Conservation (phyloP, 192 early-diverging fungal species). For the Coemansia sp. region DNA sequence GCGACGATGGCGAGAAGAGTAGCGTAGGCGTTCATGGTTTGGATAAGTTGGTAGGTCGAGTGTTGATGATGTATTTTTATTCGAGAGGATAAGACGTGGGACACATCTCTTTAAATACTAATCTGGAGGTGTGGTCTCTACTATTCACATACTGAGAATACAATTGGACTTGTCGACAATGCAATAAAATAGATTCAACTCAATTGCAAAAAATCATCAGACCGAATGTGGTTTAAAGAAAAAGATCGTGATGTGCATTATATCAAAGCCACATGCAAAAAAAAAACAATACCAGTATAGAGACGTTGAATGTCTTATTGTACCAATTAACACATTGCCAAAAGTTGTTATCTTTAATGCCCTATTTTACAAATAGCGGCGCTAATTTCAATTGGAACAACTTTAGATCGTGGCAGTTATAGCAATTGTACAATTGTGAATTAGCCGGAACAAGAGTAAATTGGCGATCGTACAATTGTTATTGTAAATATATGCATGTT, state of each 20-base stretch:
- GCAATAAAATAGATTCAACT: no score
- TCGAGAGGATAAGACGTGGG: no score
- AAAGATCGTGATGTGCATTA: background rate
- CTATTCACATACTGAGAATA: background rate
- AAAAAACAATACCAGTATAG: background rate
- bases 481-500: background rate
- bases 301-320: background rate
- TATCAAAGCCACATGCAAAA: background rate
- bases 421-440: constrained; percentile 5
- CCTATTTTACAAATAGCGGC: background rate
- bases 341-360: background rate
- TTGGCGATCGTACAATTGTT: background rate
- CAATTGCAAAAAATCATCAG: constrained; percentile 4
- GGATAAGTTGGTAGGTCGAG: background rate
- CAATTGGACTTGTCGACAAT: background rate
- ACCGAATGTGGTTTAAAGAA: background rate
- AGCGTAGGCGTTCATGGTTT: constrained; percentile 1
- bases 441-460: background rate
- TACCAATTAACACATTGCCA: background rate
- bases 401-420: background rate
- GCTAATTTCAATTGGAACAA: background rate
- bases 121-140: background rate
- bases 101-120: background rate
- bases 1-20: constrained; percentile 8
- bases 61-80: background rate